phyloP scores from a whole-genome alignment of 2,329 filamentous ascomycete species.

The Microdochium bolleyi region DNA sequence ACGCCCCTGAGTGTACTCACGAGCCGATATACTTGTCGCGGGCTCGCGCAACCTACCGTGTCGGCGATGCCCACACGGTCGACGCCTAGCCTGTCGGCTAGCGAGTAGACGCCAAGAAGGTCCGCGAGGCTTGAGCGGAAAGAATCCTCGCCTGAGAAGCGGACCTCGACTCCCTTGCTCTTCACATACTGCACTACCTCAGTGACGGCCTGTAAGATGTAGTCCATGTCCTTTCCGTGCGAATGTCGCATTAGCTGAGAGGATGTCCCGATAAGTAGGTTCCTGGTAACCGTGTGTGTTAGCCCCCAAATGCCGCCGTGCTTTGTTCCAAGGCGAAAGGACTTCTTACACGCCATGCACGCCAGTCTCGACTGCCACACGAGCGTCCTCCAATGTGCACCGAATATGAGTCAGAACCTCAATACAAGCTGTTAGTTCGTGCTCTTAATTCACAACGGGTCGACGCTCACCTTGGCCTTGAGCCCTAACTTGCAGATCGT shows the following conservation, averaged over 20 bases:
- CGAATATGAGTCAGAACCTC: conserved; percentile 77
- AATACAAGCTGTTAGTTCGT: neutral
- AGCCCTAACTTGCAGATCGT: conserved; percentile 90
- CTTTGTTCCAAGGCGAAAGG: conserved; percentile 49
- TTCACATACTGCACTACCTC: conserved; percentile 86
- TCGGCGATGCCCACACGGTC: conserved; percentile 87
- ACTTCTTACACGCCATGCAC: conserved; percentile 61
- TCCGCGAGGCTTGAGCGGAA: conserved; percentile 83
- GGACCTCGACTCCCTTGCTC: conserved; percentile 69
- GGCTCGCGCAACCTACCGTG: conserved; percentile 77
- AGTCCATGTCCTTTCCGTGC: conserved; percentile 85
- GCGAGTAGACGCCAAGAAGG: conserved; percentile 72
- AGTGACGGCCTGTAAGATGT: conserved; percentile 74
- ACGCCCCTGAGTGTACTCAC: conserved; percentile 20
- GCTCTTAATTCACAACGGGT: conserved; percentile 50
- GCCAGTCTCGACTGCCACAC: conserved; percentile 74
- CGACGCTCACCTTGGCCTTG: conserved; percentile 67
- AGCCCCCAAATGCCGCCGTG: too few species aligned
- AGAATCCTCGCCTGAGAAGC: conserved; percentile 78
- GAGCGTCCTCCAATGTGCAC: conserved; percentile 78
- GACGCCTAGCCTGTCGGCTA: conserved; percentile 78
- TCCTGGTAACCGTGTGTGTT: too few species aligned
- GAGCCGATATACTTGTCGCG: conserved; percentile 76
- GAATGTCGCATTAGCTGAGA: conserved; percentile 76
- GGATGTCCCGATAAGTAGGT: conserved; percentile 64